Conservation (phyloP, 139 green algal species). For the Closterium sp. region DNA sequence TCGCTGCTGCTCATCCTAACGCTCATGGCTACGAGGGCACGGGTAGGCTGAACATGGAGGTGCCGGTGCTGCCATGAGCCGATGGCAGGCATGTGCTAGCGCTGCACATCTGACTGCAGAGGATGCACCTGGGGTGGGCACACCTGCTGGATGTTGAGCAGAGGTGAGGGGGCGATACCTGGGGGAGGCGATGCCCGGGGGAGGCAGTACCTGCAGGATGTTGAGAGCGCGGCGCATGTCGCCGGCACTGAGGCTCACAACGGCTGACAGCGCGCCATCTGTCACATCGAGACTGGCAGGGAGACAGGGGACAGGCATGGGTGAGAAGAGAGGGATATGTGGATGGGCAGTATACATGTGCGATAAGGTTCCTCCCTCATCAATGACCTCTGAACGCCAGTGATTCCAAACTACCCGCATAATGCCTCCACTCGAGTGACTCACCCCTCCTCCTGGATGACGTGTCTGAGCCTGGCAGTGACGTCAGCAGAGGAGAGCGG, state of each 20-base stretch:
- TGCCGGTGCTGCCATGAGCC: constrained; percentile 87
- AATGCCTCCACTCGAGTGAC: background rate
- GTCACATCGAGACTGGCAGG: constrained; percentile 57
- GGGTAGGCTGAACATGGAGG: constrained; percentile 66
- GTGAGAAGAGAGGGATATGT: background rate
- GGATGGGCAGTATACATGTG: background rate
- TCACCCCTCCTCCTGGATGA: constrained; percentile 72
- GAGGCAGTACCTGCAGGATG: constrained; percentile 74
- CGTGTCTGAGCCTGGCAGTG: constrained; percentile 67
- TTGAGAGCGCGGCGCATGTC: constrained; percentile 97
- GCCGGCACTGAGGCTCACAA: constrained; percentile 76
- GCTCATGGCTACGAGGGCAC: background rate
- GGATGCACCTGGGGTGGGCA: too few species aligned
- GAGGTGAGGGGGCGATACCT: too few species aligned
- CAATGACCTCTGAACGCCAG: too few species aligned
- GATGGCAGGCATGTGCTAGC: too few species aligned
- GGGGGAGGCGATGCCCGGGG: background rate
- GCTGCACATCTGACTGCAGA: too few species aligned
- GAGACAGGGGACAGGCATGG: background rate
- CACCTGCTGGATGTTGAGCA: too few species aligned
- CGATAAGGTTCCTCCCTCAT: too few species aligned
- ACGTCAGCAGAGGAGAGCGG: constrained; percentile 77
- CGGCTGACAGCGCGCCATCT: constrained; percentile 72
- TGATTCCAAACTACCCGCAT: too few species aligned
- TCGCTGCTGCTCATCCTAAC: too few species aligned